Conservation (phyloP, 78 protist genomes). For the Emiliania huxleyi region DNA sequence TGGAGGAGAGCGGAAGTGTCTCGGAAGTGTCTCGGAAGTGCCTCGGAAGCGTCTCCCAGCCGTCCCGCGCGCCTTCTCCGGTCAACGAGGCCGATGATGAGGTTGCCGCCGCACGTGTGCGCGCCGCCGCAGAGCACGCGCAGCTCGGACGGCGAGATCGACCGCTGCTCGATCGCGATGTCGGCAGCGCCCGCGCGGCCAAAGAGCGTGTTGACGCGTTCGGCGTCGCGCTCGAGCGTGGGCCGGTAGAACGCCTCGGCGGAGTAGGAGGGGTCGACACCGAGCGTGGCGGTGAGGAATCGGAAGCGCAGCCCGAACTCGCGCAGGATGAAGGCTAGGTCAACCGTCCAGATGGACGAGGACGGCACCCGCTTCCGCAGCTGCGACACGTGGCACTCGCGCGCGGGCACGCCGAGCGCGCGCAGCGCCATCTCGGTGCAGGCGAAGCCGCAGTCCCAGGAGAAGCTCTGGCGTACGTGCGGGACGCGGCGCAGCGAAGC, state of each 20-base stretch:
- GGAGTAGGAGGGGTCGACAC: background rate
- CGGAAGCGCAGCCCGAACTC: background rate
- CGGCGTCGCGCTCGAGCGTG: background rate
- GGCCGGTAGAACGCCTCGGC: background rate
- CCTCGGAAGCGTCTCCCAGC: too few species aligned
- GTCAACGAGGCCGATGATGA: background rate
- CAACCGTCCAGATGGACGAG: background rate
- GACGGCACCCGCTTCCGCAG: background rate
- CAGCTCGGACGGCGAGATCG: background rate
- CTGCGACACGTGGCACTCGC: background rate
- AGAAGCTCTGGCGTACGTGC: background rate
- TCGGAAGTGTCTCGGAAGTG: too few species aligned
- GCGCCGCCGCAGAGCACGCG: background rate
- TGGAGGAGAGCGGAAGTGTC: too few species aligned
- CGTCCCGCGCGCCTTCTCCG: too few species aligned
- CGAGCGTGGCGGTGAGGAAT: background rate
- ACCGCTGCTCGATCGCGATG: background rate
- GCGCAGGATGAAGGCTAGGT: background rate
- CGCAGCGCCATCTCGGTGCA: conserved; percentile 20
- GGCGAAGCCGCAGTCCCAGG: conserved; percentile 15
- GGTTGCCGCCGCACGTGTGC: background rate
- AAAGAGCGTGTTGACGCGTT: background rate
- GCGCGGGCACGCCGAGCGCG: background rate
- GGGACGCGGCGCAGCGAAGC: too few species aligned
- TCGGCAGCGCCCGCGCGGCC: background rate